These are phyloP conservation scores for Neurospora pannonica DNA, from an alignment of 495 filamentous ascomycete species.

Conservation along the genomic window DNA sequence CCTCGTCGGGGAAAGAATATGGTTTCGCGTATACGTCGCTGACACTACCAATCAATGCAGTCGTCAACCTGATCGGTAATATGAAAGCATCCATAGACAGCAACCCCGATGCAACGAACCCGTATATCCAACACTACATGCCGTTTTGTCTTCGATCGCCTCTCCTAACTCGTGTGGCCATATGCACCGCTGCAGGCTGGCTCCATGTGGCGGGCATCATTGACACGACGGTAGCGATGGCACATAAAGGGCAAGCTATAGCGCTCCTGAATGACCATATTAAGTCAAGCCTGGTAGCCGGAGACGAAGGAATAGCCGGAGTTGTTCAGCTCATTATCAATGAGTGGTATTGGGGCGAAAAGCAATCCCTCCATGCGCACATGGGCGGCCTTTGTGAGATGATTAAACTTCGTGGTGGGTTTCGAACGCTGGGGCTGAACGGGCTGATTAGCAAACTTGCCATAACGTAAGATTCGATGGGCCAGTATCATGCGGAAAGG, in stretches of 20 bases:
- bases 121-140: conserved; percentile 27
- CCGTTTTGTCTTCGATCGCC: conserved; percentile 25
- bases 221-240: conserved; percentile 24
- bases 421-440: conserved; percentile 25
- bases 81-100: conserved; percentile 33
- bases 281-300: conserved; percentile 17
- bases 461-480: conserved; percentile 19
- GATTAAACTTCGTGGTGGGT: conserved; percentile 25
- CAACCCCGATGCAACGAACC: conserved; percentile 25
- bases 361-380: conserved; percentile 20
- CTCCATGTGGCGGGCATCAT: conserved; percentile 28
- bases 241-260: conserved; percentile 26
- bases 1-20: not conserved
- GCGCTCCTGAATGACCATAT: conserved; percentile 28
- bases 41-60: conserved; percentile 20
- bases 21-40: not conserved
- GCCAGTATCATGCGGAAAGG: not conserved
- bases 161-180: conserved; percentile 24
- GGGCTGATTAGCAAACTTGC: conserved; percentile 30
- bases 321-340: conserved; percentile 28
- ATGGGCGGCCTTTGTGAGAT: conserved; percentile 26
- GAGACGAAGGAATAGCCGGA: conserved; percentile 27
- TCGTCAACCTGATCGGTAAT: conserved; percentile 48
- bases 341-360: conserved; percentile 32
- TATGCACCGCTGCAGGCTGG: conserved; percentile 31